These are phyloP conservation scores for Hypoxylon perforatum DNA, from an alignment of 495 filamentous ascomycete genomes.

Conservation along the genomic window DNA sequence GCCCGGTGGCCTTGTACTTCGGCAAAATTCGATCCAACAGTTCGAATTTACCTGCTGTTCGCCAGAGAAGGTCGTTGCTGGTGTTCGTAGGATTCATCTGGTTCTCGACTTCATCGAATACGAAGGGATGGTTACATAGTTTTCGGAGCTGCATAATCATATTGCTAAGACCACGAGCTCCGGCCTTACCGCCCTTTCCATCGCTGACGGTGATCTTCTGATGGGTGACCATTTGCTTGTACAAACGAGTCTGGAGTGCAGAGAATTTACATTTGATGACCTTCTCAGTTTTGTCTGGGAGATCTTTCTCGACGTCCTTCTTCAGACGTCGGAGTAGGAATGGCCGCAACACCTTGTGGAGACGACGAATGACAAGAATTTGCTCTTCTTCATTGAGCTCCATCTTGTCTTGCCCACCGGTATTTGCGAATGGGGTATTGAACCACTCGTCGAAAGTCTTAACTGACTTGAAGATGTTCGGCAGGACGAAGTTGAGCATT, in stretches of 20 bases:
- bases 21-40: slow-evolving; percentile 90
- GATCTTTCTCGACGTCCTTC: slow-evolving; percentile 98
- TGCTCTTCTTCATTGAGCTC: slow-evolving; percentile 99
- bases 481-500: slow-evolving; percentile 96
- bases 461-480: slow-evolving; percentile 98
- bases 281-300: slow-evolving; percentile 98
- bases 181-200: slow-evolving; percentile 94
- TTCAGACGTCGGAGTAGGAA: slow-evolving; percentile 98
- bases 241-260: slow-evolving; percentile 88
- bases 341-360: slow-evolving; percentile 96
- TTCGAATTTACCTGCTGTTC: slow-evolving; percentile 97
- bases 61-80: slow-evolving; percentile 94
- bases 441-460: slow-evolving; percentile 99
- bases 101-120: slow-evolving; percentile 96
- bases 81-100: slow-evolving; percentile 91
- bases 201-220: slow-evolving; percentile 95
- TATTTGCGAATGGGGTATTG: slow-evolving; percentile 99
- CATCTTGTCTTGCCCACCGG: slow-evolving; percentile 97
- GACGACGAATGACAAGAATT: slow-evolving; percentile 94
- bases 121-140: slow-evolving; percentile 98
- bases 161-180: slow-evolving; percentile 95
- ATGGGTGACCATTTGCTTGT: slow-evolving; percentile 95
- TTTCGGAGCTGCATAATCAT: slow-evolving; percentile 99
- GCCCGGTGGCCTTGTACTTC: slow-evolving; percentile 87
- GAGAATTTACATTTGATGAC: slow-evolving; percentile 99